These are phyloP conservation scores for Podospora conica DNA, from an alignment of 495 filamentous ascomycete genomes.

Conservation along the genomic window DNA sequence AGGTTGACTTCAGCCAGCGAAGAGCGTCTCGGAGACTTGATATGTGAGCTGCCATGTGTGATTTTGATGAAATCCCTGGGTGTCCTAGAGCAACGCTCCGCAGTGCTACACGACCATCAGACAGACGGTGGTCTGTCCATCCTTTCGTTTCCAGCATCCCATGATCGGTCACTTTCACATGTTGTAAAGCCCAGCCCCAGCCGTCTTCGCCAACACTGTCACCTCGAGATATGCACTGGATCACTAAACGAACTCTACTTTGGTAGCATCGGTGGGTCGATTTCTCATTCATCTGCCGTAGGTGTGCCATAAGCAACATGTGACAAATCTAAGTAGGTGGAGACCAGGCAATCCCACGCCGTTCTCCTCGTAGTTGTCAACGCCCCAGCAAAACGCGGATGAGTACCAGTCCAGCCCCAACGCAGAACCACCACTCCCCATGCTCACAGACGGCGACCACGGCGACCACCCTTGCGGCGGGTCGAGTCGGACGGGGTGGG, in stretches of 20 bases:
- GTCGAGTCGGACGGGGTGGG: constrained; percentile 98
- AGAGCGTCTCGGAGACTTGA: background rate
- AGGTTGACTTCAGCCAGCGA: background rate
- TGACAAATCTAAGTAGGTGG: constrained; percentile 48
- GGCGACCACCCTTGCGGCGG: constrained; percentile 98
- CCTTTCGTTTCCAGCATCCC: background rate
- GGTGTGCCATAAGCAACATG: constrained; percentile 49
- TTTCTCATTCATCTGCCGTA: constrained; percentile 37
- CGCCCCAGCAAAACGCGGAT: constrained; percentile 47
- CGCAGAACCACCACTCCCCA: constrained; percentile 27
- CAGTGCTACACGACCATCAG: too few relatives aligned
- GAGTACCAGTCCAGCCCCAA: constrained; percentile 38
- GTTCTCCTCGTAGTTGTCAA: constrained; percentile 65
- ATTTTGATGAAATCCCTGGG: background rate
- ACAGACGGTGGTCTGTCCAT: background rate
- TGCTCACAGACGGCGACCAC: constrained; percentile 95
- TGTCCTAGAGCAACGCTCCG: background rate
- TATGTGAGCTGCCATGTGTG: background rate
- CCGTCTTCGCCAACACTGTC: background rate
- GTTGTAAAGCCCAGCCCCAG: too few relatives aligned
- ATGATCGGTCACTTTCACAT: background rate
- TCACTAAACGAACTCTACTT: constrained; percentile 13
- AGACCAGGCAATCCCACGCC: constrained; percentile 60
- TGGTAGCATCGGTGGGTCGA: constrained; percentile 23
- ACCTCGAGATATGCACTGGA: background rate